phyloP scores from a whole-genome alignment of 129 eudicot species.

The Dittrichia graveolens region DNA sequence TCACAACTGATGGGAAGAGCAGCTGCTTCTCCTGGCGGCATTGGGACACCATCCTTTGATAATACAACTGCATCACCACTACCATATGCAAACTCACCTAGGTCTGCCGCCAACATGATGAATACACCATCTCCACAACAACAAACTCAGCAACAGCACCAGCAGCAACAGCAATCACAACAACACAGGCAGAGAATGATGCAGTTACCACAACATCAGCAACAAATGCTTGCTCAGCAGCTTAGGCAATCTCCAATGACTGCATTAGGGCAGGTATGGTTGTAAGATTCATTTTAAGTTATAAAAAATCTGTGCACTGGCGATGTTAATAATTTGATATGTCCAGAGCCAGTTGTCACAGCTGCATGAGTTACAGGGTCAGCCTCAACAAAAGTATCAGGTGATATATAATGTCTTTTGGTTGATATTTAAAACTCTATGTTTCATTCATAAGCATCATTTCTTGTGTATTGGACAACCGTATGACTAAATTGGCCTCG shows the following conservation, averaged over 20 bases:
- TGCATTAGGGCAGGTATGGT: slow-evolving; percentile 74
- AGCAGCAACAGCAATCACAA: slow-evolving; percentile 45
- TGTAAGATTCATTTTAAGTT: not conserved
- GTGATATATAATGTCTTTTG: slow-evolving; percentile 29
- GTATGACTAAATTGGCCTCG: slow-evolving; percentile 12
- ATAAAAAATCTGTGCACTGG: not conserved
- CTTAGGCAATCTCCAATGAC: slow-evolving; percentile 84
- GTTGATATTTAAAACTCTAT: not conserved
- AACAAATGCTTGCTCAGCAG: slow-evolving; percentile 75
- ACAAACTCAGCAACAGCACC: slow-evolving; percentile 74
- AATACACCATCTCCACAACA: slow-evolving; percentile 97
- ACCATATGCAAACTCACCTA: slow-evolving; percentile 81
- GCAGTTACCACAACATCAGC: slow-evolving; percentile 88
- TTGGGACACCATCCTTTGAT: slow-evolving; percentile 62
- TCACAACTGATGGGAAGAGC: slow-evolving; percentile 79
- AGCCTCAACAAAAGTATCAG: slow-evolving; percentile 68
- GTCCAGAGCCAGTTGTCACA: slow-evolving; percentile 71
- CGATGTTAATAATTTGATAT: slow-evolving; percentile 6
- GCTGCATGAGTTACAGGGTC: slow-evolving; percentile 78
- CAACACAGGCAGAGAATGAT: slow-evolving; percentile 71
- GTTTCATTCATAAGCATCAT: slow-evolving; percentile 17
- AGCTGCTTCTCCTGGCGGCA: slow-evolving; percentile 84
- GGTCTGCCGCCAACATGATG: slow-evolving; percentile 78
- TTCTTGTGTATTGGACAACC: not conserved
- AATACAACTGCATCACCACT: slow-evolving; percentile 83